Conservation (phyloP, 2,329 filamentous ascomycete species). For the Sporothrix mexicana region DNA sequence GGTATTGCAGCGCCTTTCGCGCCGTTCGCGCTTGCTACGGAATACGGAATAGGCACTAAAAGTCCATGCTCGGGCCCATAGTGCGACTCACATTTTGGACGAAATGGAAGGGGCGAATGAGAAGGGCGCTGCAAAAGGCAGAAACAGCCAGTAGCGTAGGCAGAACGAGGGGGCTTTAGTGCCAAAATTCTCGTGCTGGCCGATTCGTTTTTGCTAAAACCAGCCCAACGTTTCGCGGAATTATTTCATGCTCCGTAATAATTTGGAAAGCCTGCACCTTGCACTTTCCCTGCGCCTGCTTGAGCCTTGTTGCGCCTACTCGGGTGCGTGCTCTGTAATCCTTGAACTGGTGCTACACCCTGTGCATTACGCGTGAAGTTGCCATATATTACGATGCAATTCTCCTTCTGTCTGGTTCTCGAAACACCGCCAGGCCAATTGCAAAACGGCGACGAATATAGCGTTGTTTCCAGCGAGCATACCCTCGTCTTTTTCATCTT, state of each 20-base stretch:
- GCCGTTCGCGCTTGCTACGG: conserved; percentile 6
- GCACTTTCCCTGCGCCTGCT: background rate
- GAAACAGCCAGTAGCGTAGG: conserved; percentile 21
- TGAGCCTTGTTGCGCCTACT: conserved; percentile 1
- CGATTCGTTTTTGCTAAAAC: background rate
- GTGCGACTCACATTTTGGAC: background rate
- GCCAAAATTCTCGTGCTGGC: background rate
- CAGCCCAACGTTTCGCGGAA: conserved; percentile 13
- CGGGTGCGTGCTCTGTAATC: conserved; percentile 14
- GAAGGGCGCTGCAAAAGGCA: background rate
- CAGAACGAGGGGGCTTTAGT: background rate
- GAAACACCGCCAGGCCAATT: background rate
- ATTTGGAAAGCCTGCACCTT: background rate
- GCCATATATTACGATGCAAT: background rate
- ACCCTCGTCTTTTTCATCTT: no score
- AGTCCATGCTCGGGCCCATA: background rate
- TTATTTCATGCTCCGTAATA: conserved; percentile 17
- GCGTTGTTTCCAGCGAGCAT: background rate
- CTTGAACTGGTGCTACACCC: background rate
- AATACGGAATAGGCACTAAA: background rate
- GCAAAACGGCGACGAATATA: conserved; percentile 27
- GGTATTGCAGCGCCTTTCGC: no score
- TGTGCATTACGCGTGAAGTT: background rate
- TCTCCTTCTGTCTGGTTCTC: background rate
- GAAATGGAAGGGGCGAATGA: conserved; percentile 25